Base-by-base conservation (phyloP, 257 asterid genomes). In the Osmanthus fragrans region DNA sequence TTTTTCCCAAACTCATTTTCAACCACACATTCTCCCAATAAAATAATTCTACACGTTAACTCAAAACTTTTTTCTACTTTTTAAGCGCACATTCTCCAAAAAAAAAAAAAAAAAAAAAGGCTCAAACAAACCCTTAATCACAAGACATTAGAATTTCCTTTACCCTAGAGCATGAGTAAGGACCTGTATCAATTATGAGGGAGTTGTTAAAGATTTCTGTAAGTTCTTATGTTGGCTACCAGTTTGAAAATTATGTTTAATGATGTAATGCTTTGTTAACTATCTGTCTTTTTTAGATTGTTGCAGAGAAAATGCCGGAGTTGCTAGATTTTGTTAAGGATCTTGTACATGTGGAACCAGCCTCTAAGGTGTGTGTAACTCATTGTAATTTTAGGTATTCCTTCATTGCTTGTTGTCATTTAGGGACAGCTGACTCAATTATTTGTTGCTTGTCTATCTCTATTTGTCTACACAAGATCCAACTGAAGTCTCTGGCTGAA, bases 401-500 rank as follows among this genome's bases (percentile, higher is more conserved):
- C 67, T 40, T 58, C 42, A 33, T 34, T 70, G 77, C 75, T 69
- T 74, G 64, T 45, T 16, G 42, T 27, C 68, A 49, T 58, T 51
- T 68, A 72, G 23, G 78, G 29, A 23, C 69, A 25, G 69, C 69
- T 27, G n/a, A 63, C 18, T 63, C 34, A 63, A 27, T 19, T 18
- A 4, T 77, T 63, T 75, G 49, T 70, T 72, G 36, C 78, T 75
- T 82, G 71, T 76, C 82, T 37, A 73, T 81, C 78, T 79, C 63
- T 72, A 21, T 74, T 76, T 83, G 83, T 80, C 79, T 78, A 73
- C 67, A 40, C 70, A 79, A 94, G 99, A 94, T 92, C 83, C 97
- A 91, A 91, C 83, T 94, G 84, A 94, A 94, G 87, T 89, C 97
- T 64, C 86, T 94, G 90, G 99, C 99, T 79, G 99, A 94, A 84